Base-by-base conservation (phyloP, 345 rosid species). In the Murraya koenigii region DNA sequence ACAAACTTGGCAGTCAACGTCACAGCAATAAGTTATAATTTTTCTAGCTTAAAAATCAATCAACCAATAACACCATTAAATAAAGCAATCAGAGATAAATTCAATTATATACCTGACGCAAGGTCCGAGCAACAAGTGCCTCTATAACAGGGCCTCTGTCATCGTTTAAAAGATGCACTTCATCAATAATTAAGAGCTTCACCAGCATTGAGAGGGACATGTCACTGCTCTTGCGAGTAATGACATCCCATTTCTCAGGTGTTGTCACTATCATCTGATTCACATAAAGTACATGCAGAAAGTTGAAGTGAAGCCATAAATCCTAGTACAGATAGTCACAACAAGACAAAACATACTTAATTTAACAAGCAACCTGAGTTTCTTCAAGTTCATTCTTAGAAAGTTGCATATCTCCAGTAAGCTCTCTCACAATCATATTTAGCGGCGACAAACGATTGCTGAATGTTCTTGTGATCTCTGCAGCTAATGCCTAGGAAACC, bases 171-270 rank as follows among this genome's bases (percentile, higher is more conserved):
- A 95, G 99, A 87, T 95, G 99, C 71, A 95, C 99, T 86, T 95
- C 99, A 80, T 95, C 99, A 77, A 95, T 95, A 74, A 95, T 95
- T 80, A 95, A 87, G 83, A 95, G 97, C 86, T 95, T 95, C 83
- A 95, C 98, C 75, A 95, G 88, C 97, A 93, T 90, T 80, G 98
- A 95, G 81, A 95, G 90, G 44, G 99, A 87, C 99, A 95, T 95
- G 80, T 95, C 99, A 71, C 99, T 95, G 90, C 97, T 95, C 85
- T 95, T 95, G 81, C 99, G 98, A 76, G 99, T 93, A 86, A 95
- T 95, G 78, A 95, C 99, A 92, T 95, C 99, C 99, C 99, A 95
- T 85, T 95, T 95, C 89, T 95, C 99, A 62, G 99, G 99, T 33
- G 99, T 95, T 76, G 99, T 95, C 79, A 95, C 99, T 79, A 95